Conservation (phyloP, 1,284 basidiomycete genomes). For the Rhodotorula sp. region DNA sequence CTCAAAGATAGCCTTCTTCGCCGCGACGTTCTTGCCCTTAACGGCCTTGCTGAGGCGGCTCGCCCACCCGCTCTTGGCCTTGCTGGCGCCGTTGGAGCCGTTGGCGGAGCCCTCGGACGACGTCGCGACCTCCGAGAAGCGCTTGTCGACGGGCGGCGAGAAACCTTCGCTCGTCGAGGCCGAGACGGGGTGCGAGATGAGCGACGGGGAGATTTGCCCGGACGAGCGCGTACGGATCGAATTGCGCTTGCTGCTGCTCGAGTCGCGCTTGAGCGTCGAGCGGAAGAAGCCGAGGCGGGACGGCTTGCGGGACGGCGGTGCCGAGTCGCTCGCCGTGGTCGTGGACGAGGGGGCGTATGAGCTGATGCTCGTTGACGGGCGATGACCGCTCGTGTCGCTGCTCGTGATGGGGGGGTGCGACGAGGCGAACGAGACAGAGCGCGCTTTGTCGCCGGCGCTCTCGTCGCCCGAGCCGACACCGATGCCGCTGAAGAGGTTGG, state of each 20-base stretch:
- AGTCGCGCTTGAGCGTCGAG: slow-evolving; percentile 10
- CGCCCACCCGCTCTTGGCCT: slow-evolving; percentile 9
- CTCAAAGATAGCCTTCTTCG: slow-evolving; percentile 14
- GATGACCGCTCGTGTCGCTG: slow-evolving; percentile 16
- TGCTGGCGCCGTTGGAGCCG: not conserved
- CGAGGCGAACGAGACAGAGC: not conserved
- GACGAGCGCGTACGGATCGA: not conserved
- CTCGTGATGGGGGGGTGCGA: not conserved
- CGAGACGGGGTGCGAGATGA: slow-evolving; percentile 17
- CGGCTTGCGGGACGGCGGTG: not conserved
- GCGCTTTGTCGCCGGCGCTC: not conserved
- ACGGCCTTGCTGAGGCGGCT: slow-evolving; percentile 9
- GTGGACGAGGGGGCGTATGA: slow-evolving; percentile 17
- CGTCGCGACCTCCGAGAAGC: not conserved
- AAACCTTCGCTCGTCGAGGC: not conserved
- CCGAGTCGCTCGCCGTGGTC: slow-evolving; percentile 8
- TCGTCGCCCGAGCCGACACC: not conserved
- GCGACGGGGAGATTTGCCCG: slow-evolving; percentile 9
- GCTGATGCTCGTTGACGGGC: slow-evolving; percentile 15
- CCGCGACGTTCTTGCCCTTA: slow-evolving; percentile 21
- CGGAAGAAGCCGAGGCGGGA: slow-evolving; percentile 28
- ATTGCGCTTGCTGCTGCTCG: not conserved
- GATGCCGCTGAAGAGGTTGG: slow-evolving; percentile 23
- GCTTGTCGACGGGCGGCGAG: not conserved
- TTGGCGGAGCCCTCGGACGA: not conserved